Base-by-base conservation (phyloP, 1,284 basidiomycete genomes). In the Malassezia cuniculi region DNA sequence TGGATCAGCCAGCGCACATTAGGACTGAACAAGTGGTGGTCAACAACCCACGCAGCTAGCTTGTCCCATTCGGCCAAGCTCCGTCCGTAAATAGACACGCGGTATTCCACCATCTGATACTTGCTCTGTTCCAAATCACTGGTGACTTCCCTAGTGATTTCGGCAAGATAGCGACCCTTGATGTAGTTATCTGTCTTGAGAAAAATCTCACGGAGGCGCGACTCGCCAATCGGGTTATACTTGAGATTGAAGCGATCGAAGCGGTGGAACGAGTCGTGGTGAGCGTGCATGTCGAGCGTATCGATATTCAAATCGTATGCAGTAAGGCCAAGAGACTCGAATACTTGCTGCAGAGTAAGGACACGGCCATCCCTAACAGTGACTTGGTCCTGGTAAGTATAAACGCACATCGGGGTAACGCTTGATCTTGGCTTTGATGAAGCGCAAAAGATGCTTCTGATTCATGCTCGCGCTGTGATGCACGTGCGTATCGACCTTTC, bases 381-480 rank as follows among this genome's bases (percentile, higher is more conserved):
- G 32, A 99, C 93, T 19, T 86, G 76, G 64, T 99, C 93, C 84
- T 93, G 27, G 6, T 7, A 12, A 7, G 24, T 25, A 7, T n/a
- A n/a, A 15, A 46, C 66, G 42, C 17, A 81, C 82, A 34, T 85
- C 60, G 2, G 84, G 78, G 57, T 73, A 77, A 18, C 77, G 77
- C 69, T 85, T 86, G 81, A 87, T 85, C 70, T 97, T 95, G 30
- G 81, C 79, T 69, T 99, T 99, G 74, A 99, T 97, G 71, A 97
- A 97, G 5, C 93, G 86, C 17, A 99, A 72, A n/a, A 97, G 71
- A 71, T 99, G 93, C 70, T 99, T 99, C 69, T 99, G 93, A 69
- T 99, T 99, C 90, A 97, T 95, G 68, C 83, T 82, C 39, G 89
- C 93, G 8, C 87, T 93, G 69, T 97, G 86, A 63, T 99, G 93